Conservation (phyloP, 169 alveolate species). For the Plasmodium falciparum region DNA sequence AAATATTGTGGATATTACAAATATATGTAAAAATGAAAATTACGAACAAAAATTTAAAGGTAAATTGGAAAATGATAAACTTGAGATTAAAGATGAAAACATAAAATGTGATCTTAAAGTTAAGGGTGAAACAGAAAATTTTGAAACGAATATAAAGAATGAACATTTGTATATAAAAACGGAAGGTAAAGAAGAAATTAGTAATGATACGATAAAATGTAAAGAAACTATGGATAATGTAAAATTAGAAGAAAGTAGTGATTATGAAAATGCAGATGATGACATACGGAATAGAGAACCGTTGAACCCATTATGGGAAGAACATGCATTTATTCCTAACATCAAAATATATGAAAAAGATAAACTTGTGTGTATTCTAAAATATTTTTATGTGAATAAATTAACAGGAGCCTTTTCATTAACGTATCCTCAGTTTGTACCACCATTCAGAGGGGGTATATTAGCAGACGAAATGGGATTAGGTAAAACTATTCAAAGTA, state of each 20-base stretch:
- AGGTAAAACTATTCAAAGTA: constrained; percentile 97
- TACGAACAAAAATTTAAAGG: not conserved
- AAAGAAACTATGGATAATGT: not conserved
- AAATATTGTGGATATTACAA: not conserved
- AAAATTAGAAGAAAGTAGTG: not conserved
- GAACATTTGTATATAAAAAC: not conserved
- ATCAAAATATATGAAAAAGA: constrained; percentile 55
- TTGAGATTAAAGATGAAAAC: not conserved
- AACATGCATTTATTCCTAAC: constrained; percentile 67
- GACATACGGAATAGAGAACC: constrained; percentile 52
- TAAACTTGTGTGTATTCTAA: constrained; percentile 34
- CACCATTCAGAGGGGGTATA: constrained; percentile 69
- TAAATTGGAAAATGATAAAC: not conserved
- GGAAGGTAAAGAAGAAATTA: not conserved
- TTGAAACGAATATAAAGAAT: not conserved
- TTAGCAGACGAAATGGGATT: constrained; percentile 99
- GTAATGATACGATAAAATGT: not conserved
- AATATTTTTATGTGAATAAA: constrained; percentile 68
- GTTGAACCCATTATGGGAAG: constrained; percentile 65
- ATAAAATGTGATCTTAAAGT: not conserved
- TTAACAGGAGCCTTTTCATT: constrained; percentile 59
- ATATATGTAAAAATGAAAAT: not conserved
- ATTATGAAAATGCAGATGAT: not conserved
- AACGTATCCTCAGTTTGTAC: constrained; percentile 63
- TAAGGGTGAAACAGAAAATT: not conserved